Conservation (phyloP, 495 filamentous ascomycete genomes). For the Elaphomyces granulatus region DNA sequence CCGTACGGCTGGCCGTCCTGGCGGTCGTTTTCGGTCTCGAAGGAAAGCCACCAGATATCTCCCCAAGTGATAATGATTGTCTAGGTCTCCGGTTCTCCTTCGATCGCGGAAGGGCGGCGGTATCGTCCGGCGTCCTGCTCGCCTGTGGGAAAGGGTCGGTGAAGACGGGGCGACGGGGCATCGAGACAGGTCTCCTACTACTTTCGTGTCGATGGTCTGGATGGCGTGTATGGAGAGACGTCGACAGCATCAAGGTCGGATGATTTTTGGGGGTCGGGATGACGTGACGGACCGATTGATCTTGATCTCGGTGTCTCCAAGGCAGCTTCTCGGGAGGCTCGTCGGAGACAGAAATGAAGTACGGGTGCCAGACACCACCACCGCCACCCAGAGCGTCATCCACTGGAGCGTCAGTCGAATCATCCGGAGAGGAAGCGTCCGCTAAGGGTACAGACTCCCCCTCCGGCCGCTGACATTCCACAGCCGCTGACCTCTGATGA, state of each 20-base stretch:
- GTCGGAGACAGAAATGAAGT: conserved; percentile 26
- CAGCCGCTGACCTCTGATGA: conserved; percentile 65
- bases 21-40: background rate
- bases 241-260: conserved; percentile 2
- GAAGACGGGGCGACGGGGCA: background rate
- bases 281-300: conserved; percentile 17
- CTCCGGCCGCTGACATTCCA: conserved; percentile 30
- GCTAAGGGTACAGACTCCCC: background rate
- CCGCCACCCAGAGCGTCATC: background rate
- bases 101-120: background rate
- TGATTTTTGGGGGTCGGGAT: background rate
- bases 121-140: too few relatives aligned
- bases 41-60: conserved; percentile 10
- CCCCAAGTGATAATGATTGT: conserved; percentile 19
- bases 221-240: background rate
- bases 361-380: conserved; percentile 27
- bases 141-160: conserved; percentile 2
- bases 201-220: background rate
- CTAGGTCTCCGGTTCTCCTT: conserved; percentile 11
- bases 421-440: background rate
- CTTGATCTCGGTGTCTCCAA: conserved; percentile 20
- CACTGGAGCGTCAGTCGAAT: background rate
- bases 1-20: background rate
- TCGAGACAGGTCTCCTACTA: background rate
- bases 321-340: conserved; percentile 22